These are phyloP conservation scores for Abelmoschus esculentus DNA, from an alignment of 345 rosid species.

Conservation along the genomic window DNA sequence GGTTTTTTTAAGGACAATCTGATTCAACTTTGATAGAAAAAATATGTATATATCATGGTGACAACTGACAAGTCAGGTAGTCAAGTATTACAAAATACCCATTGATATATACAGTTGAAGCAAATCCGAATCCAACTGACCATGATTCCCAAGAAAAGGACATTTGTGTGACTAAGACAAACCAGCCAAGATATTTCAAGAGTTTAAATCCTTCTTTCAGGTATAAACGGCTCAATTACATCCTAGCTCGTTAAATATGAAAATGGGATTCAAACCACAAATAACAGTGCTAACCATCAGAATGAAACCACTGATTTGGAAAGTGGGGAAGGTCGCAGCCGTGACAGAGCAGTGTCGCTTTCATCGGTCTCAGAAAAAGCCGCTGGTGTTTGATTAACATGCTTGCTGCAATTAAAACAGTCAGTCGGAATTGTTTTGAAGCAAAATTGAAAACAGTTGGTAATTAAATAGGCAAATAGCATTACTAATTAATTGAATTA, in stretches of 20 bases:
- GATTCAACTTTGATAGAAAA: not conserved
- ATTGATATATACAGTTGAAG: not conserved
- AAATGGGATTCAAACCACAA: not conserved
- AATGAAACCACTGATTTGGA: slow-evolving; percentile 57
- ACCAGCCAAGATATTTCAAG: not conserved
- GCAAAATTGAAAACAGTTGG: not conserved
- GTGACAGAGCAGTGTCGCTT: slow-evolving; percentile 51
- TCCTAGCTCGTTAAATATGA: not conserved
- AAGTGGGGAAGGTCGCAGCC: slow-evolving; percentile 34
- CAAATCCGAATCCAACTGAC: not conserved
- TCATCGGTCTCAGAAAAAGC: slow-evolving; percentile 44
- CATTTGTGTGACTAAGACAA: not conserved
- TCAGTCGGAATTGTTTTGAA: slow-evolving; percentile 5
- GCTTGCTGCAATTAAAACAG: slow-evolving; percentile 37
- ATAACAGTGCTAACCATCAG: slow-evolving; percentile 19
- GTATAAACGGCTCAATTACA: not conserved
- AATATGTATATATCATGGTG: not conserved
- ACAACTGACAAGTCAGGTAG: too few species aligned
- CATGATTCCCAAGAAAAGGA: not conserved
- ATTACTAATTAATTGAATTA: not conserved
- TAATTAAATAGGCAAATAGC: not conserved
- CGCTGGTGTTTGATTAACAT: slow-evolving; percentile 19
- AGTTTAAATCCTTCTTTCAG: too few species aligned
- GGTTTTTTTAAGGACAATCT: not conserved
- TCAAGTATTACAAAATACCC: not conserved